A percentile compares a stretch with the other conserved stretches of the same genome.
Evolutionary conservation across 2,329 filamentous ascomycete species (phyloP).

Genomic region (Dactylonectria estremocensis): DNA sequence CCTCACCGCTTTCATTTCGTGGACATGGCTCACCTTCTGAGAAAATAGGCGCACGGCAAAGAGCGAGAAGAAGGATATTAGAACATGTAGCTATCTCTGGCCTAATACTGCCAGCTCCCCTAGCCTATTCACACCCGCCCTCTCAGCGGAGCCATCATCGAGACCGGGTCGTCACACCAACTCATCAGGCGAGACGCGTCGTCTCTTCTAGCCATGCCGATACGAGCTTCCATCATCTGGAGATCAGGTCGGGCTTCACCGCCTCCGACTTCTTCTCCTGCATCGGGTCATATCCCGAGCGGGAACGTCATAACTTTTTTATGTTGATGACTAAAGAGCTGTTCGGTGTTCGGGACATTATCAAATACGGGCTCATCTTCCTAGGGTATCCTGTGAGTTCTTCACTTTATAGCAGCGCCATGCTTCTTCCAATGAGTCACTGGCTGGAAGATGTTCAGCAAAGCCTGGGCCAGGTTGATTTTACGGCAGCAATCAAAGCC

Average conservation of each 20-base stretch:
- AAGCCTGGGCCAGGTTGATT: conserved; percentile 16
- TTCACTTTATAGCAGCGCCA: conserved; percentile 10
- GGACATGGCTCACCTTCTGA: conserved; percentile 1
- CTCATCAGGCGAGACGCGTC: not conserved
- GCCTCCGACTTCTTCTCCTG: conserved; percentile 24
- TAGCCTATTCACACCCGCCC: not conserved
- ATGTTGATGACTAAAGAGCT: conserved; percentile 17
- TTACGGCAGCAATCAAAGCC: conserved; percentile 4
- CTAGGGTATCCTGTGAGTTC: conserved; percentile 17
- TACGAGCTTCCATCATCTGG: not conserved
- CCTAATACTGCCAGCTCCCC: not conserved
- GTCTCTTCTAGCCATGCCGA: not conserved
- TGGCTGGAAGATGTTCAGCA: conserved; percentile 7
- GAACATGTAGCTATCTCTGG: conserved; percentile 5
- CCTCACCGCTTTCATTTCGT: not conserved
- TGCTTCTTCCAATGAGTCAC: conserved; percentile 12
- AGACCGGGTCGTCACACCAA: not conserved
- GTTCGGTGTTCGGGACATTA: conserved; percentile 18
- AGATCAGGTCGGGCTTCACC: not conserved
- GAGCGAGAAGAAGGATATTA: conserved; percentile 9
- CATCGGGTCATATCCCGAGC: conserved; percentile 7
- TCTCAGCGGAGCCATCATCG: not conserved
- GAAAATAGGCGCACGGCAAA: conserved; percentile 8
- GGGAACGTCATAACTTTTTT: conserved; percentile 14
- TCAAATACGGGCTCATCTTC: conserved; percentile 19